Evolutionary conservation across 2,329 filamentous ascomycete genomes (phyloP).

Genomic region (Trichoderma sp.): DNA sequence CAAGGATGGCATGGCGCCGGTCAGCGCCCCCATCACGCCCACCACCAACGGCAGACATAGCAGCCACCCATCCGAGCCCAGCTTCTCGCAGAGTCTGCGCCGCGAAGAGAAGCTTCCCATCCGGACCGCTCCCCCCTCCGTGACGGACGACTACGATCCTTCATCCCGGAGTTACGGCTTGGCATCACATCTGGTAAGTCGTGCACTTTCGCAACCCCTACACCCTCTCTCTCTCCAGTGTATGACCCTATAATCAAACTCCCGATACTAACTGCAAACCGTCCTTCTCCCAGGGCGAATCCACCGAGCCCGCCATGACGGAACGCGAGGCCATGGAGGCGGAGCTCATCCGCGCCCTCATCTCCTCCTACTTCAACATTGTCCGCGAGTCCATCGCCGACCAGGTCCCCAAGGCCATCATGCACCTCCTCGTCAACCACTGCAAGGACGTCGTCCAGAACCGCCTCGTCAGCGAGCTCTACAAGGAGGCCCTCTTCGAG

Average conservation of each 20-base stretch:
- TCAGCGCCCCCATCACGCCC: slow-evolving; percentile 43
- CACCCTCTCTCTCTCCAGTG: too few relatives aligned
- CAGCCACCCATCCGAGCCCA: slow-evolving; percentile 77
- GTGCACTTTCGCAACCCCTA: not conserved
- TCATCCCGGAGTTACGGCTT: slow-evolving; percentile 44
- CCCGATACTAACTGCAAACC: slow-evolving; percentile 31
- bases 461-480: slow-evolving; percentile 89
- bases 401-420: slow-evolving; percentile 97
- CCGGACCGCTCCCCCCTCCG: slow-evolving; percentile 51
- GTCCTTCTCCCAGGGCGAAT: slow-evolving; percentile 49
- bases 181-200: slow-evolving; percentile 63
- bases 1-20: slow-evolving; percentile 70
- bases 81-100: slow-evolving; percentile 80
- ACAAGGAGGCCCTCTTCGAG: slow-evolving; percentile 87
- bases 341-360: slow-evolving; percentile 92
- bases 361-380: slow-evolving; percentile 99
- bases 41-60: slow-evolving; percentile 61
- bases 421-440: slow-evolving; percentile 98
- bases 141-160: slow-evolving; percentile 50
- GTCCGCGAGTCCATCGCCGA: slow-evolving; percentile 98
- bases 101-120: slow-evolving; percentile 63
- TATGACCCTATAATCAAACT: too few relatives aligned
- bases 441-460: slow-evolving; percentile 99
- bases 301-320: slow-evolving; percentile 82
- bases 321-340: slow-evolving; percentile 97